Conservation (phyloP, 1,284 basidiomycete genomes). For the Boletus coffeatus region DNA sequence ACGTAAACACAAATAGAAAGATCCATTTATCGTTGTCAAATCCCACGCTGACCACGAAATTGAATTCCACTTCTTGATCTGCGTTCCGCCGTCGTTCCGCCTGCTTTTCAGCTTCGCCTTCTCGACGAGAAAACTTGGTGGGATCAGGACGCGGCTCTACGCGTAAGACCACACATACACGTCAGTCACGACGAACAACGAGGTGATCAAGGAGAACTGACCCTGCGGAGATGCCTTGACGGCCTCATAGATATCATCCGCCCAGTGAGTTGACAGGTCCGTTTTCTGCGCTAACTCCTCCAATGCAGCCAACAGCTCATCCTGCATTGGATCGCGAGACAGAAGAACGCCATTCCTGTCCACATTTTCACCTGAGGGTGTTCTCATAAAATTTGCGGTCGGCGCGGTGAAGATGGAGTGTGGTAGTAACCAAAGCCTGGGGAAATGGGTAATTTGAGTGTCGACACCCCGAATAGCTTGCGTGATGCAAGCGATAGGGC, state of each 20-base stretch:
- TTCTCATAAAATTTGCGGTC: conserved; percentile 41
- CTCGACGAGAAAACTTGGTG: conserved; percentile 58
- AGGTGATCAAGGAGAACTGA: conserved; percentile 34
- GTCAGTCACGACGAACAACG: conserved; percentile 5
- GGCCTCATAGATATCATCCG: conserved; percentile 86
- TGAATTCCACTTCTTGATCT: conserved; percentile 70
- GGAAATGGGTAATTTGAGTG: conserved; percentile 35
- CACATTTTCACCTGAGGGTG: conserved; percentile 35
- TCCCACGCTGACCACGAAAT: conserved; percentile 64
- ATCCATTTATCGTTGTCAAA: conserved; percentile 65
- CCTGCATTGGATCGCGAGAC: conserved; percentile 73
- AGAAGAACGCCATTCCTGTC: conserved; percentile 17
- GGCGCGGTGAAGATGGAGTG: conserved; percentile 46
- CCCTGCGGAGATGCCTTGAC: conserved; percentile 75
- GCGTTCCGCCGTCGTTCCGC: conserved; percentile 61
- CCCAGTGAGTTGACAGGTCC: conserved; percentile 88
- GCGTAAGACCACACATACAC: not conserved
- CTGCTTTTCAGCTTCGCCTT: conserved; percentile 67
- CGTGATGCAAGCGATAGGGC: conserved; percentile 88
- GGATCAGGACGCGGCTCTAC: conserved; percentile 73
- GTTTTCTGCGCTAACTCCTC: conserved; percentile 96
- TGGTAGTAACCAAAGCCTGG: conserved; percentile 34
- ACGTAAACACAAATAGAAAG: not conserved
- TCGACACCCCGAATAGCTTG: conserved; percentile 74
- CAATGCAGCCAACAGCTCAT: conserved; percentile 66